phyloP scores from a whole-genome alignment of 202 grass and related monocot species.

The Elaeis oleifera region DNA sequence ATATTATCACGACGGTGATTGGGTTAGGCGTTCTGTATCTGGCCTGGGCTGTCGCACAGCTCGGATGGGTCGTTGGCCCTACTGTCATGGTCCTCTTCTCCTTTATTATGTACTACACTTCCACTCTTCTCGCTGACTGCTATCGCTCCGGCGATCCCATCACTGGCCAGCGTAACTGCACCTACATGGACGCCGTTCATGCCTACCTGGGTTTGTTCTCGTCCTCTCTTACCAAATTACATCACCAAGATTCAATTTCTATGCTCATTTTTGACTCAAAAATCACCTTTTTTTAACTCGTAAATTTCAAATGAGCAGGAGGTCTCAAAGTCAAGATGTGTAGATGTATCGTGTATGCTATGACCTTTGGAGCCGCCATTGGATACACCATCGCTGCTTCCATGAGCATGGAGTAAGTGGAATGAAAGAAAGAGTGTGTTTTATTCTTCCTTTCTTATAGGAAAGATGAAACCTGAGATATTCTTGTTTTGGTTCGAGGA shows the following conservation, averaged over 20 bases:
- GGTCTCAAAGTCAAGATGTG: conserved; percentile 6
- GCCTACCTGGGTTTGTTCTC: neutral
- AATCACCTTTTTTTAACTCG: too few relatives aligned
- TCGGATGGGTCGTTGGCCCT: neutral
- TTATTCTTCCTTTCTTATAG: too few relatives aligned
- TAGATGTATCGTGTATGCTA: neutral
- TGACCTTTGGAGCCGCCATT: conserved; percentile 6
- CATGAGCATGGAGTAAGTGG: conserved; percentile 11
- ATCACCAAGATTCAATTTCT: too few relatives aligned
- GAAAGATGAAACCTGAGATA: neutral
- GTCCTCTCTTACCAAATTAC: neutral
- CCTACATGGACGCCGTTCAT: neutral
- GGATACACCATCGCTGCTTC: conserved; percentile 15
- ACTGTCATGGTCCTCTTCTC: conserved; percentile 7
- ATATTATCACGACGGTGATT: neutral
- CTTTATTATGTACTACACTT: conserved; percentile 6
- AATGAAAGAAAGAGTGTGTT: neutral
- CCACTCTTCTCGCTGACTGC: conserved; percentile 8
- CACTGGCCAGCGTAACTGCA: neutral
- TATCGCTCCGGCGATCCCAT: conserved; percentile 5
- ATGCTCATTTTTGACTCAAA: too few relatives aligned
- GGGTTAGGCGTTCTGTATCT: conserved; percentile 1
- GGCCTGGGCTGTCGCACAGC: conserved; percentile 3
- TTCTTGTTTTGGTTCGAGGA: neutral
- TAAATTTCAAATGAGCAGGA: neutral